phyloP scores from a whole-genome alignment of 345 rosid genomes.

The Eucalyptus cloeziana region DNA sequence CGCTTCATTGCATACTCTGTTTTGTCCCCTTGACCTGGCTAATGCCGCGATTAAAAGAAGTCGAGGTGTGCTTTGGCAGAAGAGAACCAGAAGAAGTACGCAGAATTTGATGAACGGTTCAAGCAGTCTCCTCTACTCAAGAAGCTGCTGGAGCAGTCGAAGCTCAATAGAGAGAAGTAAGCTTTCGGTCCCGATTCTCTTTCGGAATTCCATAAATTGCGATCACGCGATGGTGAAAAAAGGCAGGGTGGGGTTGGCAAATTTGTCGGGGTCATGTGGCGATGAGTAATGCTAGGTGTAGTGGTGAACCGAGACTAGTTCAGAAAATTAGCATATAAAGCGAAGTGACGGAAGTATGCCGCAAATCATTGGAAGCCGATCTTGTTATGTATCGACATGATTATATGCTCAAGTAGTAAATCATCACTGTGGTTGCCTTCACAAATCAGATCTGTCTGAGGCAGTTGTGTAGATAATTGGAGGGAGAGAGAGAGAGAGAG shows the following conservation, averaged over 20 bases:
- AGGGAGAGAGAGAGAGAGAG: neutral
- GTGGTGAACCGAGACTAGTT: neutral
- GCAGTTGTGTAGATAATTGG: neutral
- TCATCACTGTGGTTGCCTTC: neutral
- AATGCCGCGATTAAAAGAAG: neutral
- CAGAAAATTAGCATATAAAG: neutral
- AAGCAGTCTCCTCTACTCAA: conserved; percentile 74
- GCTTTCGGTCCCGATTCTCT: neutral
- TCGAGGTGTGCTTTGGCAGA: conserved; percentile 22
- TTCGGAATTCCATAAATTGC: neutral
- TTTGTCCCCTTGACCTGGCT: neutral
- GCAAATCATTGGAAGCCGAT: neutral
- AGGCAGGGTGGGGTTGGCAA: neutral
- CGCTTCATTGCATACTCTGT: neutral
- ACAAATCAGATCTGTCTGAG: neutral
- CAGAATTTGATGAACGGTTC: conserved; percentile 70
- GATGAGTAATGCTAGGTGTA: neutral
- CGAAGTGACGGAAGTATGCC: neutral
- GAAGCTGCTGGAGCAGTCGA: conserved; percentile 68
- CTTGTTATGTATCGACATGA: neutral
- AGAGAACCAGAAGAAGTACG: conserved; percentile 87
- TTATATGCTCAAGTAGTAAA: neutral
- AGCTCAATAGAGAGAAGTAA: conserved; percentile 77
- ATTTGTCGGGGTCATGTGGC: neutral
- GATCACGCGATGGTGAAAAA: neutral